Conservation (phyloP, 2,329 filamentous ascomycete species). For the Claviceps paspali region DNA sequence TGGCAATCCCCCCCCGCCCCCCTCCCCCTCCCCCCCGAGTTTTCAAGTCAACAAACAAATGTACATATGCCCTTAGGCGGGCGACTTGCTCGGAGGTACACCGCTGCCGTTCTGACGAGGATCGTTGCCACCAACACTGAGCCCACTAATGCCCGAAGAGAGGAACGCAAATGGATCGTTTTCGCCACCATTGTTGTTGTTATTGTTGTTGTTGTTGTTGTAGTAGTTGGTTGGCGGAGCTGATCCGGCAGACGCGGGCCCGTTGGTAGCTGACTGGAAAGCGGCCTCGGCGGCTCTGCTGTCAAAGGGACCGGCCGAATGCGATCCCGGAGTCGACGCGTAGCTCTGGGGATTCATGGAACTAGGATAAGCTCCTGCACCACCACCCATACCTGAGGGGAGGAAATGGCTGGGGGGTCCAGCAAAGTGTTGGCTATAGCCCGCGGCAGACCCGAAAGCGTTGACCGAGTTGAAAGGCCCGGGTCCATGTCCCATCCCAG, state of each 20-base stretch:
- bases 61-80: slow-evolving; percentile 27
- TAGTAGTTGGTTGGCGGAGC: slow-evolving; percentile 45
- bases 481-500: slow-evolving; percentile 35
- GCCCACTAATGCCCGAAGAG: slow-evolving; percentile 53
- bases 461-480: slow-evolving; percentile 58
- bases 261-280: slow-evolving; percentile 78
- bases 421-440: slow-evolving; percentile 68
- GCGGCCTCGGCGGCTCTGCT: slow-evolving; percentile 88
- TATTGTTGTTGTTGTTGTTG: too few relatives aligned
- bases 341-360: slow-evolving; percentile 66
- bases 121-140: slow-evolving; percentile 54
- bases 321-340: slow-evolving; percentile 59
- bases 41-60: too few relatives aligned
- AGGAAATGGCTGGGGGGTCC: slow-evolving; percentile 82
- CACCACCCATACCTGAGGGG: slow-evolving; percentile 63
- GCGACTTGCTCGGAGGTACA: slow-evolving; percentile 43
- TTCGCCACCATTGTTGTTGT: slow-evolving; percentile 51
- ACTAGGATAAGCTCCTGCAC: slow-evolving; percentile 58
- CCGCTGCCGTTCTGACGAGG: slow-evolving; percentile 46
- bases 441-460: slow-evolving; percentile 50
- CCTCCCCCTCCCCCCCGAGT: too few relatives aligned
- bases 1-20: too few relatives aligned
- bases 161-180: slow-evolving; percentile 71
- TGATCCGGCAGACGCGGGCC: slow-evolving; percentile 59
- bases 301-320: slow-evolving; percentile 77